phyloP scores from a whole-genome alignment of 108 stramenopile species.

The Poteriospumella lacustris region DNA sequence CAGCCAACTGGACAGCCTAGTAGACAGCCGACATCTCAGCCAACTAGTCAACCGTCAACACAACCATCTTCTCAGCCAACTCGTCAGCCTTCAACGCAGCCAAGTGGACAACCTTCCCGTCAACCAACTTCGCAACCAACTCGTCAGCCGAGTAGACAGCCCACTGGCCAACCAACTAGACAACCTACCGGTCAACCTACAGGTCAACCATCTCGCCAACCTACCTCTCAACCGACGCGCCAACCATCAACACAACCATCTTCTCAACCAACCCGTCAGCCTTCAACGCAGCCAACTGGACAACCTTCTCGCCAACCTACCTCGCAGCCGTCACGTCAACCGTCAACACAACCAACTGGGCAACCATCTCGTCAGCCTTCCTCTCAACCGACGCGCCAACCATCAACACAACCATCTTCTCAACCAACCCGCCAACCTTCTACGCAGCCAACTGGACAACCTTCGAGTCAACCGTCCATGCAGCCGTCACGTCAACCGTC shows the following conservation, averaged over 20 bases:
- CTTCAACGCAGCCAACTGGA: neutral
- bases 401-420: neutral
- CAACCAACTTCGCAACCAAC: neutral
- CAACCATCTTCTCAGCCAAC: neutral
- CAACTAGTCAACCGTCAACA: neutral
- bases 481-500: neutral
- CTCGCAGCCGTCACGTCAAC: neutral
- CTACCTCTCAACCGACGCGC: neutral
- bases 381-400: neutral
- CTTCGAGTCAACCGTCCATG: neutral
- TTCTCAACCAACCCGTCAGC: neutral
- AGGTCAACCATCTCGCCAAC: too few relatives aligned
- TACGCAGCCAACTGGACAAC: neutral
- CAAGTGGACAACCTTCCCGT: neutral
- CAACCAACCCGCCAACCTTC: neutral
- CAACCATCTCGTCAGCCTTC: neutral
- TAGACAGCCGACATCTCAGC: too few relatives aligned
- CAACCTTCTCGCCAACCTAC: neutral
- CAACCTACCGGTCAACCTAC: too few relatives aligned
- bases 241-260: neutral
- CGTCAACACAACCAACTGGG: neutral
- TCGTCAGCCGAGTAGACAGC: neutral
- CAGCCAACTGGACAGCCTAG: neutral
- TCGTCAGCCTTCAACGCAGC: neutral
- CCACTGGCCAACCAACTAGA: too few relatives aligned